phyloP scores from a whole-genome alignment of 2,329 filamentous ascomycete genomes.

The Whalleya microplaca region DNA sequence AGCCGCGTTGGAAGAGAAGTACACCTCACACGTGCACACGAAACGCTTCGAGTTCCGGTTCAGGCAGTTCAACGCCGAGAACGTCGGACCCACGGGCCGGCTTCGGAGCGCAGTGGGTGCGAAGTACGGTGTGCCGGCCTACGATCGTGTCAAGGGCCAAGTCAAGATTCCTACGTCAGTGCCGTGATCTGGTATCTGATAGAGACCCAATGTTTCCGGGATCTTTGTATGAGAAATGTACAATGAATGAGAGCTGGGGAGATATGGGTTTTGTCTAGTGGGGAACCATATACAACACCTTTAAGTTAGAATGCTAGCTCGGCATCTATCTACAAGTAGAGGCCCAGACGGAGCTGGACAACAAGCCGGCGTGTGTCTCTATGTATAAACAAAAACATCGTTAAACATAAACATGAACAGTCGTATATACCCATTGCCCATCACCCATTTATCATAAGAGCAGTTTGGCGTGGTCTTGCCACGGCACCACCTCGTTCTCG shows the following conservation, averaged over 20 bases:
- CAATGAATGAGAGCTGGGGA: constrained; percentile 11
- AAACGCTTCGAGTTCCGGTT: constrained; percentile 67
- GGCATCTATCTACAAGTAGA: constrained; percentile 1
- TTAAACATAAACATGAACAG: constrained; percentile 7
- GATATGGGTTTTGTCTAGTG: neutral
- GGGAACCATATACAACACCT: neutral
- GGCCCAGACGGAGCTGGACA: constrained; percentile 4
- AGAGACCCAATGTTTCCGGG: neutral
- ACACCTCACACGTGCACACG: constrained; percentile 50
- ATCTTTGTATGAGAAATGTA: constrained; percentile 32
- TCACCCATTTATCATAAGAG: constrained; percentile 11
- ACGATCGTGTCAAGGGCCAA: constrained; percentile 65
- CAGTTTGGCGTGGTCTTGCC: constrained; percentile 34
- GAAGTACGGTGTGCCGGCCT: constrained; percentile 65
- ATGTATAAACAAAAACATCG: constrained; percentile 18
- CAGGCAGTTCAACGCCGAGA: constrained; percentile 60
- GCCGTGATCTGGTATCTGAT: constrained; percentile 42
- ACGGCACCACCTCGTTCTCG: constrained; percentile 29
- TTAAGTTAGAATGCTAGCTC: neutral
- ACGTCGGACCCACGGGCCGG: constrained; percentile 58
- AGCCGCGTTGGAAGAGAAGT: constrained; percentile 38
- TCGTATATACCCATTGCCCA: constrained; percentile 25
- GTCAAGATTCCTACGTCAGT: constrained; percentile 71
- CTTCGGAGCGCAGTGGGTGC: constrained; percentile 58
- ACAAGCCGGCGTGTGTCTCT: constrained; percentile 16